These are phyloP conservation scores for Alternaria ventricosa DNA, from an alignment of 2,329 filamentous ascomycete genomes.

Conservation along the genomic window DNA sequence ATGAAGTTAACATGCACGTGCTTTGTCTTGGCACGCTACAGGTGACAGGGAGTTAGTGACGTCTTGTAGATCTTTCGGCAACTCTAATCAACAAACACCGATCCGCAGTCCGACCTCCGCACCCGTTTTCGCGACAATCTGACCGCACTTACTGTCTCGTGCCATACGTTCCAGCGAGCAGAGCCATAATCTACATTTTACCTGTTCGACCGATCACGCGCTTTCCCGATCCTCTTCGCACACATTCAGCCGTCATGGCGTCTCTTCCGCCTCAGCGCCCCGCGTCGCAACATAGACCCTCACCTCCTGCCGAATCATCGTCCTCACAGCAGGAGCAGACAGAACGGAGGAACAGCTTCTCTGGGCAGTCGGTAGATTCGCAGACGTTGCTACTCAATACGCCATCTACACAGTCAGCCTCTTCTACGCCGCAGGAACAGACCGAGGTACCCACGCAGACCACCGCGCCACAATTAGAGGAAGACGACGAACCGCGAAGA, in stretches of 20 bases:
- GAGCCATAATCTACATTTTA: neutral
- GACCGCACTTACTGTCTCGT: neutral
- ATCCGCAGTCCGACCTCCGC: constrained; percentile 8
- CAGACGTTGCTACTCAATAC: constrained; percentile 55
- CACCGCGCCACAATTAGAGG: constrained; percentile 18
- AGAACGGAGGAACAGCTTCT: constrained; percentile 45
- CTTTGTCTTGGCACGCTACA: constrained; percentile 19
- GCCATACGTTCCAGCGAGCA: neutral
- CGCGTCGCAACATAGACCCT: constrained; percentile 42
- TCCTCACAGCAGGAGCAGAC: constrained; percentile 24
- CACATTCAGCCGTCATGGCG: constrained; percentile 42
- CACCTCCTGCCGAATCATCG: constrained; percentile 30
- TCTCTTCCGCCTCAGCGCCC: constrained; percentile 50
- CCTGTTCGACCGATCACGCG: neutral
- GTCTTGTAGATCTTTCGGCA: constrained; percentile 24
- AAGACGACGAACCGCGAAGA: constrained; percentile 55
- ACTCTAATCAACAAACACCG: constrained; percentile 24
- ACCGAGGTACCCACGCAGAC: constrained; percentile 20
- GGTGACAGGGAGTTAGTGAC: constrained; percentile 14
- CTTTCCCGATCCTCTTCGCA: neutral
- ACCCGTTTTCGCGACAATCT: neutral
- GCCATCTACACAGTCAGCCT: constrained; percentile 23
- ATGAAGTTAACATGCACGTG: constrained; percentile 8
- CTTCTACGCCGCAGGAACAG: constrained; percentile 20
- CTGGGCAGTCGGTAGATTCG: constrained; percentile 53